Percentiles rank a stretch among this genome's conserved stretches.
Evolutionary conservation across 805 yeast species (phyloP).

Genomic region (Pichia gijzeniarum): DNA sequence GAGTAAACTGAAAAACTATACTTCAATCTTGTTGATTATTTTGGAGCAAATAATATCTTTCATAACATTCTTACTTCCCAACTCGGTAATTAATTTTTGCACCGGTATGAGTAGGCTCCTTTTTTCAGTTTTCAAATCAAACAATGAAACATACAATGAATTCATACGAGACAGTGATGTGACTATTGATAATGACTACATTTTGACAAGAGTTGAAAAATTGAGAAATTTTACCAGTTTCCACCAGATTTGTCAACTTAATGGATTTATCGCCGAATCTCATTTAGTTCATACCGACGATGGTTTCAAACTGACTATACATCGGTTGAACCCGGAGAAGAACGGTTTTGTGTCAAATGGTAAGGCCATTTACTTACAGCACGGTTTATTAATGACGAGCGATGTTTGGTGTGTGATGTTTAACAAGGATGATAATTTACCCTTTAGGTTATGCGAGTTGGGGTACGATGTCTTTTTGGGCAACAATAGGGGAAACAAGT

Average conservation of each 20-base stretch:
- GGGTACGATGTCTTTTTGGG: slow-evolving; percentile 97
- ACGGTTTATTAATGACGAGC: slow-evolving; percentile 84
- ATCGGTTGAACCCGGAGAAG: slow-evolving; percentile 45
- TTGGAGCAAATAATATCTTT: slow-evolving; percentile 23
- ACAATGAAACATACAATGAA: slow-evolving; percentile 21
- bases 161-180: slow-evolving; percentile 14
- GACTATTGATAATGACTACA: slow-evolving; percentile 14
- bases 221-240: slow-evolving; percentile 47
- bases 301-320: slow-evolving; percentile 68
- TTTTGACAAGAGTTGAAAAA: slow-evolving; percentile 23
- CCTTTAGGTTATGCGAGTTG: slow-evolving; percentile 65
- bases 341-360: slow-evolving; percentile 30
- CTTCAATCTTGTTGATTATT: slow-evolving; percentile 23
- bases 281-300: slow-evolving; percentile 75
- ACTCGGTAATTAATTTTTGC: slow-evolving; percentile 19
- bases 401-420: slow-evolving; percentile 56
- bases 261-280: slow-evolving; percentile 67
- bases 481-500: slow-evolving; percentile 88
- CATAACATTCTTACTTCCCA: slow-evolving; percentile 24
- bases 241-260: slow-evolving; percentile 57
- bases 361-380: slow-evolving; percentile 76
- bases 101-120: slow-evolving; percentile 19
- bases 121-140: slow-evolving; percentile 18
- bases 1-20: slow-evolving; percentile 14
- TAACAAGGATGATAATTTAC: slow-evolving; percentile 44